phyloP scores from a whole-genome alignment of 2,329 filamentous ascomycete species.

The Tetracladium maxilliforme region DNA sequence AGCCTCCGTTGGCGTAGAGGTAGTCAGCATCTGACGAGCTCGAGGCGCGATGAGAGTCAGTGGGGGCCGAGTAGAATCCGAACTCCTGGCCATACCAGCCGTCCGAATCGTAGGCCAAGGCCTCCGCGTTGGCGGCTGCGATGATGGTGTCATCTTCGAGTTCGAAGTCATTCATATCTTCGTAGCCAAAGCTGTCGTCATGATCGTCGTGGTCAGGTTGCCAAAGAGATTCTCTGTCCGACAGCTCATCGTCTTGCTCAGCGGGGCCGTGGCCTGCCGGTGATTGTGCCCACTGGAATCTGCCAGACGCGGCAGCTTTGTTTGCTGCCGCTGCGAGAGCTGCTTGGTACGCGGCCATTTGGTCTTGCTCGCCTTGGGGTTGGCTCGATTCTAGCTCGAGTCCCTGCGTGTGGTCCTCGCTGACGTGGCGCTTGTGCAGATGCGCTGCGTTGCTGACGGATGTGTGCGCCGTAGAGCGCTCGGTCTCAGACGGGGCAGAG shows the following conservation, averaged over 20 bases:
- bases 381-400: slow-evolving; percentile 2
- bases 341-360: slow-evolving; percentile 66
- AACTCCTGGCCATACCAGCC: slow-evolving; percentile 96
- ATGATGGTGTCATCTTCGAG: slow-evolving; percentile 84
- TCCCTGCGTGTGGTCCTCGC: neutral
- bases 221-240: neutral
- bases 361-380: no score
- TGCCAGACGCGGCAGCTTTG: slow-evolving; percentile 59
- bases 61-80: slow-evolving; percentile 69
- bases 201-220: slow-evolving; percentile 10
- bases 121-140: slow-evolving; percentile 87
- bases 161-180: slow-evolving; percentile 50
- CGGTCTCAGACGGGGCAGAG: slow-evolving; percentile 26
- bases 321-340: slow-evolving; percentile 72
- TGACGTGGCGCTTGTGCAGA: slow-evolving; percentile 12
- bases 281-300: slow-evolving; percentile 45
- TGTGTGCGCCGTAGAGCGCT: slow-evolving; percentile 36
- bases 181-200: slow-evolving; percentile 34
- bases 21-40: slow-evolving; percentile 11
- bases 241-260: neutral
- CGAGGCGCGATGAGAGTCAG: slow-evolving; percentile 21
- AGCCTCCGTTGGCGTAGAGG: slow-evolving; percentile 63
- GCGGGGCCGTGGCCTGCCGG: slow-evolving; percentile 7
- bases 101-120: slow-evolving; percentile 79
- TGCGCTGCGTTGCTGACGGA: slow-evolving; percentile 14